A percentile compares a stretch with the other conserved stretches of the same genome.
Conservation (phyloP, 805 yeast species). For the Saturnispora kantuleensis region DNA sequence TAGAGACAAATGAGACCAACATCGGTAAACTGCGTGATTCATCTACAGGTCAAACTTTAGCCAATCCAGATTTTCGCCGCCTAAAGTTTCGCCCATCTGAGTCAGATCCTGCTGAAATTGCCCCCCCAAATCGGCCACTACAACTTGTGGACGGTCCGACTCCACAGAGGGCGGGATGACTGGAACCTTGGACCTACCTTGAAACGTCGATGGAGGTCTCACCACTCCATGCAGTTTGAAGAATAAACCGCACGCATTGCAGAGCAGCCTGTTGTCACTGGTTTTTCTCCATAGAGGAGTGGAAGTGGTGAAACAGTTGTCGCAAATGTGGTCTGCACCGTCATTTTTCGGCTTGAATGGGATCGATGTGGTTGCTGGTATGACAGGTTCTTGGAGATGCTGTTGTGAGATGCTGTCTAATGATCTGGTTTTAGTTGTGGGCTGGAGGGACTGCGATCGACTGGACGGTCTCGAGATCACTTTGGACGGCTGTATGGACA, state of each 20-base stretch:
- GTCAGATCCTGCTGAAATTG: constrained; percentile 16
- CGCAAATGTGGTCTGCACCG: constrained; percentile 36
- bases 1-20: not conserved
- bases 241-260: constrained; percentile 91
- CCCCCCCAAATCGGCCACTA: constrained; percentile 10
- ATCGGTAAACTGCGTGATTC: not conserved
- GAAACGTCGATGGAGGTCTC: constrained; percentile 18
- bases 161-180: too few species aligned
- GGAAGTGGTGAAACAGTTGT: constrained; percentile 82
- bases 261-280: constrained; percentile 72
- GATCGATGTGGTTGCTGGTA: constrained; percentile 21
- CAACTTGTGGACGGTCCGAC: too few species aligned
- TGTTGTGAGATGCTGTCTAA: not conserved
- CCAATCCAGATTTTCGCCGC: constrained; percentile 31
- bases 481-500: too few species aligned
- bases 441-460: not conserved
- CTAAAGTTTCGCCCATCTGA: constrained; percentile 26
- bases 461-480: not conserved
- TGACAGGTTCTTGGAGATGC: not conserved
- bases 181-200: constrained; percentile 1
- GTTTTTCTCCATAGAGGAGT: constrained; percentile 89
- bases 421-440: not conserved
- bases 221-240: constrained; percentile 71
- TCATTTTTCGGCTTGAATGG: constrained; percentile 20
- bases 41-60: constrained; percentile 22